phyloP scores from a whole-genome alignment of 2,329 filamentous ascomycete genomes.

The Penicillium polonicum region DNA sequence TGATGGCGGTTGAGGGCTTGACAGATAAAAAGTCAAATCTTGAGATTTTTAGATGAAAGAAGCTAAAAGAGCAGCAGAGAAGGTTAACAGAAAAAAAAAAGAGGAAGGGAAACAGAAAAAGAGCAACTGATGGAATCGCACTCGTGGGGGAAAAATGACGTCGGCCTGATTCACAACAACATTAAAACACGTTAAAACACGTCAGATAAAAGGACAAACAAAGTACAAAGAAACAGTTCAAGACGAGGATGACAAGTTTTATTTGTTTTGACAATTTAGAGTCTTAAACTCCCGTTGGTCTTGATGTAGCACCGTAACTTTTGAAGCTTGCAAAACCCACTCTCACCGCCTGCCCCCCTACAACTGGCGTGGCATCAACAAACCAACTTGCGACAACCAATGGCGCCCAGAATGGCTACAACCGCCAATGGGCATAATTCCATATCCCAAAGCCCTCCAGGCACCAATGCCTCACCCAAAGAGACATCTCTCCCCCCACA shows the following conservation, averaged over 20 bases:
- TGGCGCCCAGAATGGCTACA: slow-evolving; percentile 17
- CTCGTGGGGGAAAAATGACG: slow-evolving; percentile 16
- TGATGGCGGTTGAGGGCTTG: slow-evolving; percentile 9
- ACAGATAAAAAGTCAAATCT: background rate
- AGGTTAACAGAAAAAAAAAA: background rate
- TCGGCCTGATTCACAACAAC: slow-evolving; percentile 8
- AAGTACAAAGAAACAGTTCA: background rate
- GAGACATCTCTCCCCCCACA: slow-evolving; percentile 10
- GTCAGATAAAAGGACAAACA: background rate
- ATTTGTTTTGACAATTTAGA: background rate
- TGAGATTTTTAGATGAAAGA: background rate
- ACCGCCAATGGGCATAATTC: slow-evolving; percentile 29
- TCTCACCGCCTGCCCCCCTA: slow-evolving; percentile 16
- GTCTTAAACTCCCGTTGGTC: background rate
- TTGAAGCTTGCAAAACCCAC: slow-evolving; percentile 4
- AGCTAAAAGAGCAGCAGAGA: background rate
- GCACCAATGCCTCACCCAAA: slow-evolving; percentile 3
- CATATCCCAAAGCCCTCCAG: slow-evolving; percentile 5
- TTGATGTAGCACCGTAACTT: background rate
- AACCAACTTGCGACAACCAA: background rate
- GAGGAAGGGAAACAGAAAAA: background rate
- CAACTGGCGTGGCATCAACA: slow-evolving; percentile 21
- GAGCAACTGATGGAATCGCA: slow-evolving; percentile 1
- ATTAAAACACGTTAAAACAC: background rate
- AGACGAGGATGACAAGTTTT: background rate